phyloP scores from a whole-genome alignment of 768 basidiomycete genomes.

The Rhodotorula graminis region DNA sequence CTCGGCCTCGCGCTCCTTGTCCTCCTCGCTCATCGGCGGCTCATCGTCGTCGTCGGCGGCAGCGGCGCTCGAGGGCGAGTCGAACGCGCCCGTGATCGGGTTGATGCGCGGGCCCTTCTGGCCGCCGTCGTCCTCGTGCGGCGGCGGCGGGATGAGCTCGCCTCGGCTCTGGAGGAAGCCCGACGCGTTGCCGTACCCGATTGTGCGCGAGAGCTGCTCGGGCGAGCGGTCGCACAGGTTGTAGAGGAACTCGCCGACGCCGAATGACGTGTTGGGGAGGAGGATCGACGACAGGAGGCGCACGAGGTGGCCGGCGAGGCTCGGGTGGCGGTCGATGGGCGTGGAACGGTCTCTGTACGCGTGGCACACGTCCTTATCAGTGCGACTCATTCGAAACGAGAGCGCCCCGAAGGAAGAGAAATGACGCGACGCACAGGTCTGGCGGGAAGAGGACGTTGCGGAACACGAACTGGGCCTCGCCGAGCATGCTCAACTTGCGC shows the following conservation, averaged over 20 bases:
- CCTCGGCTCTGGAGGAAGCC: conserved; percentile 92
- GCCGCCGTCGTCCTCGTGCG: neutral
- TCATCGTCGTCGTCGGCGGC: conserved; percentile 39
- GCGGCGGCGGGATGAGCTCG: conserved; percentile 57
- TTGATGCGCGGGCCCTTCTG: conserved; percentile 53
- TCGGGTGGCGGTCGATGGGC: conserved; percentile 67
- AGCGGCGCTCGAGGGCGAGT: conserved; percentile 41
- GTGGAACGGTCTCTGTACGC: conserved; percentile 61
- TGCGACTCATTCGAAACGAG: neutral
- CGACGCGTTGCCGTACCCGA: conserved; percentile 93
- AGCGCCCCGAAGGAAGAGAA: too few relatives aligned
- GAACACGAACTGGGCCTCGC: conserved; percentile 60
- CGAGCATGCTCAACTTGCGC: conserved; percentile 58
- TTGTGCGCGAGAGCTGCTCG: conserved; percentile 63
- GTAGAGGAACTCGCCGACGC: conserved; percentile 81
- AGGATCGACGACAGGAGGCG: conserved; percentile 71
- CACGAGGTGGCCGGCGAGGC: conserved; percentile 72
- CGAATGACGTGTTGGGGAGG: conserved; percentile 65
- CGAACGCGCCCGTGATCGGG: conserved; percentile 76
- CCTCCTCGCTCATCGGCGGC: conserved; percentile 79
- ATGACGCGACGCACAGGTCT: conserved; percentile 53
- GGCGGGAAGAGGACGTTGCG: conserved; percentile 64
- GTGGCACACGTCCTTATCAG: too few relatives aligned
- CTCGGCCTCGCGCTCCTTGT: conserved; percentile 91
- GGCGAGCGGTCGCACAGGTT: conserved; percentile 75